A percentile compares a stretch with the other conserved stretches of the same genome.
Conservation (phyloP, 345 rosid species). For the Lepidium africanum region DNA sequence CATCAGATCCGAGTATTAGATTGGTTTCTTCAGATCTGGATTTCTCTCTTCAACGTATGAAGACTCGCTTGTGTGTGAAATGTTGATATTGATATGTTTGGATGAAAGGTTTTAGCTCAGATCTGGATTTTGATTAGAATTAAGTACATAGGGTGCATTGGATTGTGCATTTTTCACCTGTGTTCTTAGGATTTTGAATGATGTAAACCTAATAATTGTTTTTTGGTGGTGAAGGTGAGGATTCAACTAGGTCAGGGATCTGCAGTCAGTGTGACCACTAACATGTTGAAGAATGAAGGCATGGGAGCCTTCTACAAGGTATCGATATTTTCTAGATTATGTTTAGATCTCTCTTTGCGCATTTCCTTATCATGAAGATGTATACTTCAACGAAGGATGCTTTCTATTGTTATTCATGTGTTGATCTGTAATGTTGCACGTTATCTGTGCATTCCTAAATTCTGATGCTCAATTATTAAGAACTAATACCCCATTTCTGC, state of each 20-base stretch:
- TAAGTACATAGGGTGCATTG: neutral
- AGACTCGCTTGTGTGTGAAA: neutral
- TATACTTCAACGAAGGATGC: neutral
- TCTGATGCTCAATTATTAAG: neutral
- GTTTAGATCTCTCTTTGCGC: neutral
- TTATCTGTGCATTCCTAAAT: neutral
- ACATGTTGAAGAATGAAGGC: conserved; percentile 83
- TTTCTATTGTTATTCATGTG: neutral
- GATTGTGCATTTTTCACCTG: neutral
- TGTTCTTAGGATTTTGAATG: neutral
- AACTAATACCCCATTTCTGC: neutral
- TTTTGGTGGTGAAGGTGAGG: conserved; percentile 66
- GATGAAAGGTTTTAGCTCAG: neutral
- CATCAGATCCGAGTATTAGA: conserved; percentile 34
- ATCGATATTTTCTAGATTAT: neutral
- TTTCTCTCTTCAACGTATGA: neutral
- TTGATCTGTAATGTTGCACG: neutral
- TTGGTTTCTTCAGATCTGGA: conserved; percentile 9
- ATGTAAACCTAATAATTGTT: conserved; percentile 6
- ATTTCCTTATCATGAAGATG: neutral
- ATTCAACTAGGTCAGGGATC: conserved; percentile 98
- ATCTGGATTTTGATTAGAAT: conserved; percentile 13
- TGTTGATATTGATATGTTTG: neutral
- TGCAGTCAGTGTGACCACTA: conserved; percentile 62
- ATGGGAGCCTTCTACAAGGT: conserved; percentile 94